A percentile compares a stretch with the other conserved stretches of the same genome.
Conservation (phyloP, 306 rosid species). For the Benincasa hispida region DNA sequence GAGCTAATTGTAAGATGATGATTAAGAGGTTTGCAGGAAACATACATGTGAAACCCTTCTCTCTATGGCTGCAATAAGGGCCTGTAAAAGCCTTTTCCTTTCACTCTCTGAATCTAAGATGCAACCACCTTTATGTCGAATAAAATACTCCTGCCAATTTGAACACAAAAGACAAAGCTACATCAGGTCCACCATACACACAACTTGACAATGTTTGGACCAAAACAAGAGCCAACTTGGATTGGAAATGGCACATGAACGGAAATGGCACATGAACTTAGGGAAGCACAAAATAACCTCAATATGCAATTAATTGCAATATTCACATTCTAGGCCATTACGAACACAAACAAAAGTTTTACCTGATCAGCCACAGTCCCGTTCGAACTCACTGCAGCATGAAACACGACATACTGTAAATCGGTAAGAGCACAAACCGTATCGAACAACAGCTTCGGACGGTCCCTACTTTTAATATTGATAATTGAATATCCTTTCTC, state of each 20-base stretch:
- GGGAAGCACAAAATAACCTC: not conserved
- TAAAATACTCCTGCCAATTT: conserved; percentile 51
- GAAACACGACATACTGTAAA: conserved; percentile 66
- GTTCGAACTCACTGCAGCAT: conserved; percentile 63
- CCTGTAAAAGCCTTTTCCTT: conserved; percentile 35
- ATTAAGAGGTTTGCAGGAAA: not conserved
- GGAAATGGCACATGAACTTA: not conserved
- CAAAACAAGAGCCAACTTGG: not conserved
- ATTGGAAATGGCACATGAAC: not conserved
- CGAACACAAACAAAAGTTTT: not conserved
- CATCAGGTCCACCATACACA: not conserved
- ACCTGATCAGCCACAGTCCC: conserved; percentile 71
- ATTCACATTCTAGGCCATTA: not conserved
- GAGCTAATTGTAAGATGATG: not conserved
- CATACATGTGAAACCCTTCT: conserved; percentile 72
- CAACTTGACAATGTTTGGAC: not conserved
- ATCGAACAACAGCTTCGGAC: conserved; percentile 73
- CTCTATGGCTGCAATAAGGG: conserved; percentile 71
- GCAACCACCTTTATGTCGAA: conserved; percentile 38
- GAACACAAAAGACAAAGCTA: not conserved
- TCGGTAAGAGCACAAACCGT: conserved; percentile 70
- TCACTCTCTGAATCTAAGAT: conserved; percentile 32
- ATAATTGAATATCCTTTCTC: conserved; percentile 71
- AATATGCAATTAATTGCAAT: not conserved
- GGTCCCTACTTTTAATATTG: conserved; percentile 47